A percentile compares a stretch with the other conserved stretches of the same genome.
phyloP scores from a whole-genome alignment of 345 rosid species.

The Trapa bicornis region DNA sequence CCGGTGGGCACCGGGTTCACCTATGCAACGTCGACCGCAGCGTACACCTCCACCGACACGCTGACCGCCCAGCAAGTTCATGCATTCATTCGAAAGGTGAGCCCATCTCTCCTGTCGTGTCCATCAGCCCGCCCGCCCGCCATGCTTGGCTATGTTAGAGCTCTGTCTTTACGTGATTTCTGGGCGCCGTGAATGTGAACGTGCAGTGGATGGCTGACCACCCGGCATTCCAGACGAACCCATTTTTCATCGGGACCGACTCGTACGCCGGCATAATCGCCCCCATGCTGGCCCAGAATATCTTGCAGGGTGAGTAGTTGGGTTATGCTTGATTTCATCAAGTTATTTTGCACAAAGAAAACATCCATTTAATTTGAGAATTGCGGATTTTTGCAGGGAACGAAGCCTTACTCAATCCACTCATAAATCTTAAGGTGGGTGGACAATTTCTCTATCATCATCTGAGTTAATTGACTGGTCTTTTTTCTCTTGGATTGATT shows the following conservation, averaged over 20 bases:
- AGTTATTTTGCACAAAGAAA: too few species aligned
- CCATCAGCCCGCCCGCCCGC: too few species aligned
- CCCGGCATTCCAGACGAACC: conserved; percentile 14
- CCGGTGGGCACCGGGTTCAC: conserved; percentile 27
- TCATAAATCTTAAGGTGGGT: conserved; percentile 20
- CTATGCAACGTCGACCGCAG: conserved; percentile 14
- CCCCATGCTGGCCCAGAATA: conserved; percentile 12
- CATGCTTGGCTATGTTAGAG: too few species aligned
- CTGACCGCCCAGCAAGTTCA: conserved; percentile 13
- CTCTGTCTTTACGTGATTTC: too few species aligned
- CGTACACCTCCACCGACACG: conserved; percentile 18
- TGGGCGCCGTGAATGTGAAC: too few species aligned
- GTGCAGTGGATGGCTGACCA: conserved; percentile 18
- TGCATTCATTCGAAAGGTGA: conserved; percentile 17
- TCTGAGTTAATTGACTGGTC: too few species aligned
- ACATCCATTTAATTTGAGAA: too few species aligned
- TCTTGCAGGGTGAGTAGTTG: conserved; percentile 9
- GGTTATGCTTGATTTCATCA: too few species aligned
- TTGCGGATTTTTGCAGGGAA: conserved; percentile 13
- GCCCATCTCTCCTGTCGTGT: neutral
- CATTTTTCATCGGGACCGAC: conserved; percentile 15
- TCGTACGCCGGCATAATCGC: conserved; percentile 15
- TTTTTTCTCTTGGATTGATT: too few species aligned
- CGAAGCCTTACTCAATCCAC: conserved; percentile 4
- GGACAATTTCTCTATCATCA: neutral